Base-by-base conservation (phyloP, 1,284 basidiomycete genomes). In the Papiliotrema flavescens region DNA sequence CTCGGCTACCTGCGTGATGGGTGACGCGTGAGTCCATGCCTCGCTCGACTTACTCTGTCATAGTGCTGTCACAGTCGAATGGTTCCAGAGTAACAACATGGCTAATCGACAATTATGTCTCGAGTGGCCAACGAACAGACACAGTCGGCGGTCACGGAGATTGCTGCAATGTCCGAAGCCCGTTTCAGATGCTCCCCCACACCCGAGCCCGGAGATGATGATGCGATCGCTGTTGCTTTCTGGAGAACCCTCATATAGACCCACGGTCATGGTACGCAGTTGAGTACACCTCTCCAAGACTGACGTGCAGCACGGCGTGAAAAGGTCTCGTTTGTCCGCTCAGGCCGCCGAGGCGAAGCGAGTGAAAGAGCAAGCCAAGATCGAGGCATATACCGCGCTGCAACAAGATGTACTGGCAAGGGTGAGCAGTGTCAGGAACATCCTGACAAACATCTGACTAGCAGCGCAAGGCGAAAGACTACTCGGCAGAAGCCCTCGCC, bases 321-420 rank as follows among this genome's bases (percentile, higher is more conserved):
- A 85, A 76, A 85, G 89, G 44, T 80, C 83, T 26, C 80, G 78
- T 24, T 81, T 86, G 61, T 82, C 83, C 24, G 69, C 79, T 35
- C 86, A 88, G 62, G 86, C 82, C 9, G 76, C 82, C 13, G 84
- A 83, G 54, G 85, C 85, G 3, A 85, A 81, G 72, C 84, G 81
- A 62, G 77, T 82, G 54, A 83, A 83, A 63, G 91, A 95, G 68
- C 81, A 80, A 59, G 79, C 83, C 28, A 88, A 87, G 76, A 84
- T 95, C 61, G 79, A 83, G 49, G 83, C 87, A 48, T 94, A 90
- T 75, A 81, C 84, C 11, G 76, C 79, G n/a, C 73, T 94, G 15
- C 81, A 85, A 32, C 78, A 83, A 23, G 79, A 84, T 35, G 79
- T 92, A 14, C 76, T 93, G 36, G 69, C 79, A 2, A 83, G 82